Evolutionary conservation across 306 rosid species (phyloP).

Genomic region (Calophaca sinica): DNA sequence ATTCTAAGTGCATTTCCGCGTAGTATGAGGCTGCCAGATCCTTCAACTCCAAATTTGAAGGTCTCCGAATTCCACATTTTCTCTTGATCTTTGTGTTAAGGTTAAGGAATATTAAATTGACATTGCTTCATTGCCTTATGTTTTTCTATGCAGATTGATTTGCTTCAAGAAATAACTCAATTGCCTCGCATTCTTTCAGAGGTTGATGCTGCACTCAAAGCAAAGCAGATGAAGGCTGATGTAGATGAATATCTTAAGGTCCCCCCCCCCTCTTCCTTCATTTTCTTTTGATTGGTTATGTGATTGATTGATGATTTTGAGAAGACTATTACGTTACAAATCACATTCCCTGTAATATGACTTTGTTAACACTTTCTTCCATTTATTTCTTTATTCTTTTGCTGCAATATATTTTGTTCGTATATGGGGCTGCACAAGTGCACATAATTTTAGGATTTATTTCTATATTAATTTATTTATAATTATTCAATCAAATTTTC

Average conservation of each 20-base stretch:
- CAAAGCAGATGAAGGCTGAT: slow-evolving; percentile 89
- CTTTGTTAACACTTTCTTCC: slow-evolving; percentile 3
- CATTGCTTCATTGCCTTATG: slow-evolving; percentile 31
- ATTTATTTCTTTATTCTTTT: slow-evolving; percentile 1
- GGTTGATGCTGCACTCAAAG: slow-evolving; percentile 87
- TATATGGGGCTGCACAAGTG: not conserved
- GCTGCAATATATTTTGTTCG: not conserved
- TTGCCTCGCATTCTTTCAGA: slow-evolving; percentile 92
- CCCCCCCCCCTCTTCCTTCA: not conserved
- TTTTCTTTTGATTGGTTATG: slow-evolving; percentile 23
- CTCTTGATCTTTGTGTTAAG: slow-evolving; percentile 3
- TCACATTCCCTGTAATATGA: not conserved
- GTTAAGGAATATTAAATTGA: slow-evolving; percentile 5
- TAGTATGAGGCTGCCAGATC: slow-evolving; percentile 98
- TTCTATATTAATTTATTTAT: slow-evolving; percentile 24
- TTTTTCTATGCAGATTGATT: slow-evolving; percentile 74
- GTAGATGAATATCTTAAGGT: slow-evolving; percentile 96
- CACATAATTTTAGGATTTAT: not conserved
- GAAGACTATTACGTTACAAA: not conserved
- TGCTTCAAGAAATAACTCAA: slow-evolving; percentile 88
- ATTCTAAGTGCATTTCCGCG: slow-evolving; percentile 98
- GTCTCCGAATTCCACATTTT: slow-evolving; percentile 46
- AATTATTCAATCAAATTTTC: slow-evolving; percentile 34
- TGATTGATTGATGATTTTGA: not conserved
- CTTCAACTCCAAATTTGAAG: slow-evolving; percentile 93